Base-by-base conservation (phyloP, 2,329 filamentous ascomycete genomes). In the Tolypocladium cylindrosporum region DNA sequence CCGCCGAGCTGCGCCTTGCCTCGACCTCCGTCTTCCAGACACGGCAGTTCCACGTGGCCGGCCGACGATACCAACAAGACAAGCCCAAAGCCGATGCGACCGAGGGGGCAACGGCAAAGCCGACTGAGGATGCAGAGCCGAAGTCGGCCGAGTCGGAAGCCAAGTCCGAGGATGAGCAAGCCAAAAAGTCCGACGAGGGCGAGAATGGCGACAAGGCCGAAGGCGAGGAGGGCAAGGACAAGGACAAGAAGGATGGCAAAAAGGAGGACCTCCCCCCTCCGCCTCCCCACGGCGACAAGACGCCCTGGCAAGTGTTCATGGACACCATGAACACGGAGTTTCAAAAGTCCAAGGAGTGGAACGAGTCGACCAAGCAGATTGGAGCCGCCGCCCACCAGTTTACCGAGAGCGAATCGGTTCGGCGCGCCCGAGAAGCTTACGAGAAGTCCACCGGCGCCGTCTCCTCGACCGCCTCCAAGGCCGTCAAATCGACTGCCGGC, bases 291-390 rank as follows among this genome's bases (percentile, higher is more conserved):
- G 94, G 94, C 61, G 91, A 96, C 77, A 99, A 99, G 80, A 94
- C 93, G 3, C 94, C 94, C 57, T 97, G 94, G 92, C 91, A 97
- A 72, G 94, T 99, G 39, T 99, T 99, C 77, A 90, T 90, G 69
- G 94, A 99, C 70, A 99, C 94, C n/a, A 84, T 99, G 75, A 85
- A 90, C 72, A 82, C 81, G 58, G 94, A 99, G 75, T 96, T 99
- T 76, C 91, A 97, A 74, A 89, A 91, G 56, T 97, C 92, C 19
- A 96, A 97, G 71, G 94, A 99, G 73, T 99, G 94, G 94, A 96
- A 99, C 69, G 94, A 99, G 70, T 96, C 91, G 50, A 99, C 93
- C 48, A 97, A 99, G 77, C 90, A 94, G 64, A 83, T 99, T 48
- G 89, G 90, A 21, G 90, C 90, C 54, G 90, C 89, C 7, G 91